phyloP scores from a whole-genome alignment of 2,329 filamentous ascomycete genomes.

The Trematosphaeria pertusa region DNA sequence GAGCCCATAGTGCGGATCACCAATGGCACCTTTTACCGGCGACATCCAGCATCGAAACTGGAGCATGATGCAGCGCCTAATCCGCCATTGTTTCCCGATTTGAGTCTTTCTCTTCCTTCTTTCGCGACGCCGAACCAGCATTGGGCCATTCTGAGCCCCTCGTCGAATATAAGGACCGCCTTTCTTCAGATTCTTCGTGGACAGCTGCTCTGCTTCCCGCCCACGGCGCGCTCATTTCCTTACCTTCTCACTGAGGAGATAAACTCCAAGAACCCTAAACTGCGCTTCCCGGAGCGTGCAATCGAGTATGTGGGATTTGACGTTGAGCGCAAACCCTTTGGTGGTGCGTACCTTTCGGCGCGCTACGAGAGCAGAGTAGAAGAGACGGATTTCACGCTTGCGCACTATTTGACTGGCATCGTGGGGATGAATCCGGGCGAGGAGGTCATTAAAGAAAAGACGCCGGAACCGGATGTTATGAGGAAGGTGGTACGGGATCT shows the following conservation, averaged over 20 bases:
- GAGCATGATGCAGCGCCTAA: slow-evolving; percentile 61
- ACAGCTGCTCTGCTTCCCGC: slow-evolving; percentile 76
- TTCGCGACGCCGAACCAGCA: slow-evolving; percentile 60
- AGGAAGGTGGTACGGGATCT: slow-evolving; percentile 72
- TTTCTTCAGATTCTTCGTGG: slow-evolving; percentile 82
- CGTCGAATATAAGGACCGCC: slow-evolving; percentile 78
- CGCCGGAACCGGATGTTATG: slow-evolving; percentile 58
- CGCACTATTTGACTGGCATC: slow-evolving; percentile 81
- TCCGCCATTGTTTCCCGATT: slow-evolving; percentile 73
- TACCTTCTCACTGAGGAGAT: slow-evolving; percentile 72
- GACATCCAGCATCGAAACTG: slow-evolving; percentile 62
- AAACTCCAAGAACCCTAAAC: slow-evolving; percentile 55
- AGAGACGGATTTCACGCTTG: slow-evolving; percentile 83
- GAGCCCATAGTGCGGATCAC: slow-evolving; percentile 40
- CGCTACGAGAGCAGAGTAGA: slow-evolving; percentile 89
- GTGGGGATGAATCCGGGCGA: slow-evolving; percentile 80
- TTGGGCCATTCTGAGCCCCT: slow-evolving; percentile 87
- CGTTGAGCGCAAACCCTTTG: slow-evolving; percentile 67
- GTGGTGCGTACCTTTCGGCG: slow-evolving; percentile 80
- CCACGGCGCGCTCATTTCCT: slow-evolving; percentile 77
- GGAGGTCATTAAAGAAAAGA: slow-evolving; percentile 51
- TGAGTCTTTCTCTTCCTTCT: slow-evolving; percentile 75
- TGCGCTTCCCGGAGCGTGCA: slow-evolving; percentile 69
- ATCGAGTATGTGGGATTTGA: slow-evolving; percentile 93
- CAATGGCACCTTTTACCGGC: slow-evolving; percentile 83